Base-by-base conservation (phyloP, 2,329 filamentous ascomycete genomes). In the Zymoseptoria pseudotritici region DNA sequence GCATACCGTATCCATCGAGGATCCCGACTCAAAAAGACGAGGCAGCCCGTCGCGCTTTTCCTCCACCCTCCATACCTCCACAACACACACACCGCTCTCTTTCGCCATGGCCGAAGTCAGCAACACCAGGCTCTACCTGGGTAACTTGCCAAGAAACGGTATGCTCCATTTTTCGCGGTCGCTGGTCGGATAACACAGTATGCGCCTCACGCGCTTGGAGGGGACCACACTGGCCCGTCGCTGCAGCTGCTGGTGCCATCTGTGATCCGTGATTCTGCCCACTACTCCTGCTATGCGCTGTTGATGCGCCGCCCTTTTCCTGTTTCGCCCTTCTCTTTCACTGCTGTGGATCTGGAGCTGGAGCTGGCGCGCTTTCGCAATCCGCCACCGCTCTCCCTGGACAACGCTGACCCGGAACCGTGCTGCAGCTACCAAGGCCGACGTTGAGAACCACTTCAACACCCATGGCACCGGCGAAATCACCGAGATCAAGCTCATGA, bases 401-500 rank as follows among this genome's bases (percentile, higher is more conserved):
- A 66, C 67, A 72, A 66, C 71, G 73, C 80, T 83, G 75, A 82
- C 79, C 72, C 65, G 69, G 71, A 72, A 67, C 60, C 72, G 74
- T 71, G 74, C 63, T 75, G 75, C 80, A 95, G 92, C 90, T 80
- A 97, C 92, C 78, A 97, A 97, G 82, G 86, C 90, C 78, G 93
- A 99, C 76, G 89, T 99, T 76, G 92, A 97, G 80, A 86, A 87
- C 71, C 93, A 97, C 78, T 99, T 99, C 80, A 88, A 88, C 76
- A 91, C 87, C 73, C 91, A 97, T 86, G 94, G 93, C 74, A 93
- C 91, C 70, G 94, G 94, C 76, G 91, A 96, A 76, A 97, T 99
- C 75, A 94, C 89, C 69, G 94, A 99, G 81, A 93, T 99, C 80
- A 99, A 99, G 82, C 86, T 99, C 66, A 99, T 99, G 94, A 97